phyloP scores from a whole-genome alignment of 148 eudicot species.

The Chenopodium berlandieri region DNA sequence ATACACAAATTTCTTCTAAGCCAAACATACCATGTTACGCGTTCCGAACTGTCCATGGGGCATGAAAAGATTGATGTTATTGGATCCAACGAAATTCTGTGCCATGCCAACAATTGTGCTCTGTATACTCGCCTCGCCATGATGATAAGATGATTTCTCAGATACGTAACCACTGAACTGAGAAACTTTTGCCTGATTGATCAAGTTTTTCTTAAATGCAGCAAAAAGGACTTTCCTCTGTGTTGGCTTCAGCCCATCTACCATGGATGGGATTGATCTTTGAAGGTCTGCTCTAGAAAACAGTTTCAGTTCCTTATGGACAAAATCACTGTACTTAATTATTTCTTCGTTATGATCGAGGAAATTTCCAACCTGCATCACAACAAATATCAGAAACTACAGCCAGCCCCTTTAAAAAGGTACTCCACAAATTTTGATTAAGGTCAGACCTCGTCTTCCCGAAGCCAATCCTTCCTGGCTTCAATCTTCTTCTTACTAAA shows the following conservation, averaged over 20 bases:
- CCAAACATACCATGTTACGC: conserved; percentile 52
- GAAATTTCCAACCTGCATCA: conserved; percentile 66
- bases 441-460: conserved; percentile 67
- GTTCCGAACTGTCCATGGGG: conserved; percentile 94
- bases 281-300: conserved; percentile 93
- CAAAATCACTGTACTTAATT: conserved; percentile 82
- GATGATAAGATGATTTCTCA: conserved; percentile 92
- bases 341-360: conserved; percentile 64
- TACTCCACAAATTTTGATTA: not conserved
- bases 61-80: conserved; percentile 72
- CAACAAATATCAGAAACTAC: conserved; percentile 13
- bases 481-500: conserved; percentile 96
- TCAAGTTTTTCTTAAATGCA: conserved; percentile 72
- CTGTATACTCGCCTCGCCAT: conserved; percentile 84
- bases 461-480: conserved; percentile 92
- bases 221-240: conserved; percentile 92
- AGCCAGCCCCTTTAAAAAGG: not conserved
- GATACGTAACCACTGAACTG: conserved; percentile 91
- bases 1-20: not conserved
- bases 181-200: conserved; percentile 67
- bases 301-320: conserved; percentile 87
- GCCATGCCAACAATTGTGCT: conserved; percentile 95
- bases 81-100: conserved; percentile 84
- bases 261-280: conserved; percentile 88
- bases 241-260: conserved; percentile 98